phyloP scores from a whole-genome alignment of 495 filamentous ascomycete species.

The Trichocladium uniseriatum region DNA sequence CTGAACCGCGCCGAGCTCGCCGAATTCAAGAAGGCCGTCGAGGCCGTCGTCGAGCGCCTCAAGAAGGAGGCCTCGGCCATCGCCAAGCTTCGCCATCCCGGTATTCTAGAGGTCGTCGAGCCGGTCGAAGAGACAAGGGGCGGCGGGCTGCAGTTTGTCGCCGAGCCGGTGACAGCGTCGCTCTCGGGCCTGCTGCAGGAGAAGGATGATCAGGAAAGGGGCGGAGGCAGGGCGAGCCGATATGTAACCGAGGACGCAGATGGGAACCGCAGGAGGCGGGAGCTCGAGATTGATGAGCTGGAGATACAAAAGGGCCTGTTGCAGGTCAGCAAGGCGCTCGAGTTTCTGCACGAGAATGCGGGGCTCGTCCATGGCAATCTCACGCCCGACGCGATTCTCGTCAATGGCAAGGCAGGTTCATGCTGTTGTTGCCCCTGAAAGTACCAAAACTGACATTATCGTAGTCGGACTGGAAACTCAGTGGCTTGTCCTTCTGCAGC shows the following conservation, averaged over 20 bases:
- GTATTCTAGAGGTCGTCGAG: slow-evolving; percentile 84
- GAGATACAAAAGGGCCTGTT: slow-evolving; percentile 94
- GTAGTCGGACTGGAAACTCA: slow-evolving; percentile 95
- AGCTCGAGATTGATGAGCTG: slow-evolving; percentile 91
- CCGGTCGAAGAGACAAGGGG: slow-evolving; percentile 88
- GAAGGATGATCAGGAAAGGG: slow-evolving; percentile 80
- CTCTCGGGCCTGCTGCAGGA: slow-evolving; percentile 75
- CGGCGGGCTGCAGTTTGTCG: slow-evolving; percentile 92
- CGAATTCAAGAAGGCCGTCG: slow-evolving; percentile 65
- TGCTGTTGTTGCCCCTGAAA: not conserved
- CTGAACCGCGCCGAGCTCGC: slow-evolving; percentile 44
- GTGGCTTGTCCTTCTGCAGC: slow-evolving; percentile 81
- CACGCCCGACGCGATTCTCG: slow-evolving; percentile 87
- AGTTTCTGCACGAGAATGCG: slow-evolving; percentile 95
- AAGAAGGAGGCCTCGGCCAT: slow-evolving; percentile 86
- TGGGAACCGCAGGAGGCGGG: slow-evolving; percentile 61
- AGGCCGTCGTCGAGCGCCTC: slow-evolving; percentile 81
- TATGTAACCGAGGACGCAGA: slow-evolving; percentile 76
- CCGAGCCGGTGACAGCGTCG: slow-evolving; percentile 79
- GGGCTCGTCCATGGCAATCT: slow-evolving; percentile 89
- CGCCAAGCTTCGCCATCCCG: slow-evolving; percentile 79
- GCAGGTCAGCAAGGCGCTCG: slow-evolving; percentile 86
- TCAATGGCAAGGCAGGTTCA: slow-evolving; percentile 74
- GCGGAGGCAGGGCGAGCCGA: slow-evolving; percentile 58
- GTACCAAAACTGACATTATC: slow-evolving; percentile 9